Conservation (phyloP, 306 rosid species). For the Inga oerstediana region DNA sequence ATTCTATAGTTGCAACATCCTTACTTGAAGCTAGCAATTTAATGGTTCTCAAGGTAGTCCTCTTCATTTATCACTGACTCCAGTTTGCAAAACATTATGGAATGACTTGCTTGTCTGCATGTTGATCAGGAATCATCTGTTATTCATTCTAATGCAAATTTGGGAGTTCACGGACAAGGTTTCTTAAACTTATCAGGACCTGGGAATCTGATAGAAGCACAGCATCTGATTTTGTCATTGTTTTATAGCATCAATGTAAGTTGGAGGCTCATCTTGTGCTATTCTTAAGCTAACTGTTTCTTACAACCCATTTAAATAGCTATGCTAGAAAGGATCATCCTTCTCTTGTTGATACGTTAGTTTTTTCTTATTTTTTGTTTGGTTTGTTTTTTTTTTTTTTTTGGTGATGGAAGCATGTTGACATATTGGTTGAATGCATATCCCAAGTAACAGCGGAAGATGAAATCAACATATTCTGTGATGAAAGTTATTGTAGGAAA, state of each 20-base stretch:
- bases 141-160: slow-evolving; percentile 88
- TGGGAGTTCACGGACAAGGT: slow-evolving; percentile 99
- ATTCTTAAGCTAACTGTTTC: background rate
- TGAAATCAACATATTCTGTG: slow-evolving; percentile 20
- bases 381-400: background rate
- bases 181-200: slow-evolving; percentile 87
- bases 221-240: slow-evolving; percentile 75
- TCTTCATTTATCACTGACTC: slow-evolving; percentile 27
- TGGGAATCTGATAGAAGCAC: slow-evolving; percentile 93
- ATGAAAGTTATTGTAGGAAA: slow-evolving; percentile 30
- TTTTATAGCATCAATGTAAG: slow-evolving; percentile 81
- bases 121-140: slow-evolving; percentile 76
- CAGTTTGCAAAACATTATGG: background rate
- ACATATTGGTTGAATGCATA: slow-evolving; percentile 18
- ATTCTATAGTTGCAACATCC: slow-evolving; percentile 79
- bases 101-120: slow-evolving; percentile 30
- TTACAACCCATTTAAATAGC: background rate
- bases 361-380: background rate
- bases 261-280: slow-evolving; percentile 26
- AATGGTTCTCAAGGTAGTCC: slow-evolving; percentile 84
- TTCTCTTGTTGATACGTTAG: background rate
- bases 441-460: slow-evolving; percentile 1
- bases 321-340: slow-evolving; percentile 7
- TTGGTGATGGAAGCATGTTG: background rate
- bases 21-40: slow-evolving; percentile 92